Evolutionary conservation across 192 early-diverging fungal genomes (phyloP).

Genomic region (Piromyces sp.): DNA sequence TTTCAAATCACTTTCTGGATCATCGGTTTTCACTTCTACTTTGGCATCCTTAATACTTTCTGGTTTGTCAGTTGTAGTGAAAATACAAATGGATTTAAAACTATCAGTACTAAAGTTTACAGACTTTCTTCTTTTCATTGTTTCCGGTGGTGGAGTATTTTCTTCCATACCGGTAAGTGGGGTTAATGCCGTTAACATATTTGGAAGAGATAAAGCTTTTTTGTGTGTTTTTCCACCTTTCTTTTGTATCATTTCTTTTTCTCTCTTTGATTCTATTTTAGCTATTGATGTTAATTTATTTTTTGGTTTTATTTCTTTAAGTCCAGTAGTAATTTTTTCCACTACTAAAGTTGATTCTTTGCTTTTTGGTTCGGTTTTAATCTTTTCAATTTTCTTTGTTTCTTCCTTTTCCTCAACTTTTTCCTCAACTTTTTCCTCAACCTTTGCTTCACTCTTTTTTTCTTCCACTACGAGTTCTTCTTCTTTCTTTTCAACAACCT

Average conservation of each 20-base stretch:
- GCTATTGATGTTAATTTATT: not conserved
- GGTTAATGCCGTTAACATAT: not conserved
- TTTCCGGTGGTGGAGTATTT: not conserved
- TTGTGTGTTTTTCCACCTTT: not conserved
- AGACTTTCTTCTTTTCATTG: not conserved
- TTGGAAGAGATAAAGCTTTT: not conserved
- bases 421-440: not conserved
- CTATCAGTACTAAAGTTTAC: not conserved
- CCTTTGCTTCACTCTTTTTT: not conserved
- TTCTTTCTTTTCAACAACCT: not conserved
- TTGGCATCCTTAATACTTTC: not conserved
- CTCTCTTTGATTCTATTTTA: not conserved
- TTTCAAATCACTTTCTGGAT: not conserved
- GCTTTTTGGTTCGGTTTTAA: no score
- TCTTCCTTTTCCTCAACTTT: not conserved
- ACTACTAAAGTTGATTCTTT: no score
- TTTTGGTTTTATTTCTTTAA: no score
- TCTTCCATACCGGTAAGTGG: not conserved
- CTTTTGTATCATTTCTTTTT: not conserved
- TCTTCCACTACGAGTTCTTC: not conserved
- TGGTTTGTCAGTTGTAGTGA: not conserved
- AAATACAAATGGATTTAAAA: not conserved
- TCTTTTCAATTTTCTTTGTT: not conserved
- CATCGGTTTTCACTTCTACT: not conserved
- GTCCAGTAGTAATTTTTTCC: no score